Evolutionary conservation across 148 eudicot species (phyloP).

Genomic region (Rhododendron molle): DNA sequence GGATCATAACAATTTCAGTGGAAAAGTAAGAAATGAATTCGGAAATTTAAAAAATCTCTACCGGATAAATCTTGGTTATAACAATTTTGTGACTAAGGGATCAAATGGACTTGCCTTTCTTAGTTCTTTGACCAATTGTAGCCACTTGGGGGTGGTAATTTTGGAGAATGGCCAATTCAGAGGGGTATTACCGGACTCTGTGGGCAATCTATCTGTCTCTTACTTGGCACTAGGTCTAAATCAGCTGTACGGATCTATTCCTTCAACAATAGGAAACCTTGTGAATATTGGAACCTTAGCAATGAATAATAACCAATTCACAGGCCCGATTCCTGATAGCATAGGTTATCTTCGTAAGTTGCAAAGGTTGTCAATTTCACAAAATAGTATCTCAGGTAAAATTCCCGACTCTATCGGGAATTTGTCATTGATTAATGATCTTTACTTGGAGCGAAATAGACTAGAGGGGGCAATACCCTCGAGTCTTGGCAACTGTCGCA

Average conservation of each 20-base stretch:
- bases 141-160: background rate
- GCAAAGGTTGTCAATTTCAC: background rate
- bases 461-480: constrained; percentile 1
- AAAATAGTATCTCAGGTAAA: background rate
- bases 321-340: background rate
- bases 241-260: background rate
- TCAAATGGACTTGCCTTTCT: background rate
- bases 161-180: too few relatives aligned
- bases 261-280: constrained; percentile 5
- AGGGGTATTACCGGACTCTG: too few relatives aligned
- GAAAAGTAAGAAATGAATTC: too few relatives aligned
- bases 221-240: background rate
- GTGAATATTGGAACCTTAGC: too few relatives aligned
- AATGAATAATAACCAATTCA: background rate
- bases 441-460: background rate
- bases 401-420: constrained; percentile 12
- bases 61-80: too few relatives aligned
- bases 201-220: background rate
- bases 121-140: constrained; percentile 12
- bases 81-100: too few relatives aligned
- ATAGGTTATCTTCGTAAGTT: background rate
- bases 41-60: too few relatives aligned
- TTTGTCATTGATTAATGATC: background rate
- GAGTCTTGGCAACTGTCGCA: background rate
- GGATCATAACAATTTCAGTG: background rate